phyloP scores from a whole-genome alignment of 805 yeast species.

The Maudiozyma serrabonitensis region DNA sequence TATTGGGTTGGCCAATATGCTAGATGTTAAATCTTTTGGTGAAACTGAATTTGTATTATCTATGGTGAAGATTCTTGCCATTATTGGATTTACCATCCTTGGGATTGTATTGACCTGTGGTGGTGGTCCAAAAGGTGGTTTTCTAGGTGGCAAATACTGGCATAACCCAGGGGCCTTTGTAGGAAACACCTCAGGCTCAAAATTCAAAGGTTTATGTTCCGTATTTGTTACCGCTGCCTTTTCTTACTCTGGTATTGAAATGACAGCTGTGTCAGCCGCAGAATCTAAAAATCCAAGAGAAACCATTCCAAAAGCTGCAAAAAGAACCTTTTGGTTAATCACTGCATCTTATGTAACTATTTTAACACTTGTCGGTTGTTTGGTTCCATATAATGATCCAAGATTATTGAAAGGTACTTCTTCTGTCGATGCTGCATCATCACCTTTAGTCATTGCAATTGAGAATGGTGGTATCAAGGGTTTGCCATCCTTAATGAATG shows the following conservation, averaged over 20 bases:
- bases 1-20: constrained; percentile 39
- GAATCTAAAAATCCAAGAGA: constrained; percentile 61
- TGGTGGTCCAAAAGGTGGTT: constrained; percentile 35
- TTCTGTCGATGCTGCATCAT: constrained; percentile 51
- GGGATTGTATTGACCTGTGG: constrained; percentile 43
- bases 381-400: constrained; percentile 49
- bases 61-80: constrained; percentile 39
- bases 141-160: constrained; percentile 39
- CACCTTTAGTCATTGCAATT: constrained; percentile 70
- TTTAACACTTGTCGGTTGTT: constrained; percentile 48
- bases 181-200: constrained; percentile 26
- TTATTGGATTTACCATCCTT: constrained; percentile 43
- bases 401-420: constrained; percentile 39
- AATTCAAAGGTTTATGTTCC: constrained; percentile 44
- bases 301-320: constrained; percentile 62
- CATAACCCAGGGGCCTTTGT: constrained; percentile 56
- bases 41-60: constrained; percentile 48
- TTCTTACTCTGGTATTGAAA: constrained; percentile 66
- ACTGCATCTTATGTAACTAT: constrained; percentile 57
- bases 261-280: constrained; percentile 68
- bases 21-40: constrained; percentile 47
- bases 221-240: constrained; percentile 52
- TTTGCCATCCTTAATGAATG: constrained; percentile 62
- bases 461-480: constrained; percentile 55
- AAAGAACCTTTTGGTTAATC: constrained; percentile 79